phyloP scores from a whole-genome alignment of 768 basidiomycete genomes.

The Neoboletus magnificus region DNA sequence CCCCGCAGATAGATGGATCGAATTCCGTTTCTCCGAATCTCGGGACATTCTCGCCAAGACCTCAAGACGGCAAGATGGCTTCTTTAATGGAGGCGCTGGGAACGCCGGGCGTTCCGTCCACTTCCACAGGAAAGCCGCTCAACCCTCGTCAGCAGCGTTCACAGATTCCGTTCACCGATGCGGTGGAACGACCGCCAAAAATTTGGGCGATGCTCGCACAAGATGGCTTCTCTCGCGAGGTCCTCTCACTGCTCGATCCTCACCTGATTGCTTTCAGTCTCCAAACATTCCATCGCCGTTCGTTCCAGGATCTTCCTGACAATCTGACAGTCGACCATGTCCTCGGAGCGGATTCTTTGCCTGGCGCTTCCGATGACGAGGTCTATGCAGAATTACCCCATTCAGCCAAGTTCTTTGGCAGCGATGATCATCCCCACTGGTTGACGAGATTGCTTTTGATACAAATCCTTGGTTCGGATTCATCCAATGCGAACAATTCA shows the following conservation, averaged over 20 bases:
- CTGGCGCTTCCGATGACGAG: slow-evolving; percentile 4
- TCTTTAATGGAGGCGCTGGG: slow-evolving; percentile 48
- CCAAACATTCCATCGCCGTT: slow-evolving; percentile 54
- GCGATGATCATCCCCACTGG: slow-evolving; percentile 74
- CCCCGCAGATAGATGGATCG: slow-evolving; percentile 13
- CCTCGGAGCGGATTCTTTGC: slow-evolving; percentile 30
- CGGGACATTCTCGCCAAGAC: slow-evolving; percentile 53
- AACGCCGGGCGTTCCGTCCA: slow-evolving; percentile 2
- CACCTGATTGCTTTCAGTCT: slow-evolving; percentile 62
- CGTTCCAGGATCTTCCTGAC: slow-evolving; percentile 50
- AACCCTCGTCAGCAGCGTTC: slow-evolving; percentile 22
- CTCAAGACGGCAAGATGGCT: slow-evolving; percentile 40
- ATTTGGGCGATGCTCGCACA: slow-evolving; percentile 55
- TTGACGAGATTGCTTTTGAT: slow-evolving; percentile 68
- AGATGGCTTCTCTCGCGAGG: slow-evolving; percentile 66
- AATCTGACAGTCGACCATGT: slow-evolving; percentile 49
- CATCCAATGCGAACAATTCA: slow-evolving; percentile 31
- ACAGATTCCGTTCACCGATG: slow-evolving; percentile 19
- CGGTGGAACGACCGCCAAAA: slow-evolving; percentile 27
- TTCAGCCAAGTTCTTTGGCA: slow-evolving; percentile 54
- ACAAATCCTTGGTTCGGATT: slow-evolving; percentile 66
- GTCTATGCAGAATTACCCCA: slow-evolving; percentile 9
- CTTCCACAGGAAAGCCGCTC: slow-evolving; percentile 27
- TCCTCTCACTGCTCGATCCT: slow-evolving; percentile 62
- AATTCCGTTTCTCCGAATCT: slow-evolving; percentile 40